Evolutionary conservation across 140 eudicot genomes (phyloP).

Genomic region (Cichorium intybus): DNA sequence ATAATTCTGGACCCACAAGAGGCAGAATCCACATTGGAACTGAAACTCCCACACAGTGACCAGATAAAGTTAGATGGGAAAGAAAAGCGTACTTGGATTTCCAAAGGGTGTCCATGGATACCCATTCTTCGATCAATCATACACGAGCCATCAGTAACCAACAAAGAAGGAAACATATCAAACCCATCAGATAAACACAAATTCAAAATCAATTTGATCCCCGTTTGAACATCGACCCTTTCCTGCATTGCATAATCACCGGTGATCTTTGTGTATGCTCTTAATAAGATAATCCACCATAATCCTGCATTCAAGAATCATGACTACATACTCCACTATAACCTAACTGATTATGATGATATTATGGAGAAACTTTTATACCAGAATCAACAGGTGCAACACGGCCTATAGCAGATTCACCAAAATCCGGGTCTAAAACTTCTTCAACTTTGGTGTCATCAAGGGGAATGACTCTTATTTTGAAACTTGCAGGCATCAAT

Average conservation of each 20-base stretch:
- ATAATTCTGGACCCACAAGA: neutral
- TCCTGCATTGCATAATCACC: conserved; percentile 86
- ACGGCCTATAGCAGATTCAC: conserved; percentile 96
- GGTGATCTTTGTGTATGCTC: conserved; percentile 88
- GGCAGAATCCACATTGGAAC: too few species aligned
- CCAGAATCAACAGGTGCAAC: conserved; percentile 99
- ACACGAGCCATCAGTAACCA: conserved; percentile 98
- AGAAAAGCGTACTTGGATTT: conserved; percentile 69
- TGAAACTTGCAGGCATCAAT: conserved; percentile 96
- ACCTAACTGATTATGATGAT: neutral
- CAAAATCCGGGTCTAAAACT: conserved; percentile 93
- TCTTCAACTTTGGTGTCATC: conserved; percentile 72
- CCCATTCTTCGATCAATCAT: conserved; percentile 99
- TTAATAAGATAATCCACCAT: conserved; percentile 94
- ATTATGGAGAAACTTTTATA: conserved; percentile 20
- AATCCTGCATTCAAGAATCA: conserved; percentile 47
- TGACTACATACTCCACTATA: neutral
- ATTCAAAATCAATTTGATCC: conserved; percentile 75
- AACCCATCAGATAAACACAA: conserved; percentile 91
- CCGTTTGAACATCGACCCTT: conserved; percentile 92
- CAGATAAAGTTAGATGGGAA: neutral
- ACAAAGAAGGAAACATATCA: conserved; percentile 94
- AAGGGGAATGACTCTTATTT: conserved; percentile 66
- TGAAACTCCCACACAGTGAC: too few species aligned
- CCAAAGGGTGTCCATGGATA: conserved; percentile 96